A percentile compares a stretch with the other conserved stretches of the same genome.
phyloP scores from a whole-genome alignment of 1,284 basidiomycete genomes.

The Blastosporella zonata region DNA sequence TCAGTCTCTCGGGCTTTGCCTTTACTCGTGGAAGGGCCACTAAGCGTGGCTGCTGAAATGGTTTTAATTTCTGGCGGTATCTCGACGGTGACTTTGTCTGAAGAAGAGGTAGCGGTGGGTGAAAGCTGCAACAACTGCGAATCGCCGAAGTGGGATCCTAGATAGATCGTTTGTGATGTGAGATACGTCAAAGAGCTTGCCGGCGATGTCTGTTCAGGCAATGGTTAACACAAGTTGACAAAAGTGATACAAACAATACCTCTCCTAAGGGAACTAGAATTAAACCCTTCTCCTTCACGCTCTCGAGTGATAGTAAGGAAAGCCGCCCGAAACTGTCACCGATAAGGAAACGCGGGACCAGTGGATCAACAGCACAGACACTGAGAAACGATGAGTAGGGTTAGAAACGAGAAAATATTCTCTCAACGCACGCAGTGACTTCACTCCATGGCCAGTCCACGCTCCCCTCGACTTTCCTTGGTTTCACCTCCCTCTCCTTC shows the following conservation, averaged over 20 bases:
- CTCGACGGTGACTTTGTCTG: conserved; percentile 46
- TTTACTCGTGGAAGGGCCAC: conserved; percentile 24
- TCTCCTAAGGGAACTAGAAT: conserved; percentile 70
- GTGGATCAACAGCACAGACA: conserved; percentile 45
- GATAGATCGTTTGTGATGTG: conserved; percentile 70
- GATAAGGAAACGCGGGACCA: conserved; percentile 54
- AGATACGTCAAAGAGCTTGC: conserved; percentile 77
- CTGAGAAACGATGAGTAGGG: conserved; percentile 30
- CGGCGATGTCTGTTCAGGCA: conserved; percentile 60
- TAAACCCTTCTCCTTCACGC: conserved; percentile 44
- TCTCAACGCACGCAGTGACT: conserved; percentile 51
- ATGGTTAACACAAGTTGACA: background rate
- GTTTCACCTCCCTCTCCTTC: conserved; percentile 49
- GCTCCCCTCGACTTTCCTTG: conserved; percentile 47
- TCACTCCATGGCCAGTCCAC: conserved; percentile 74
- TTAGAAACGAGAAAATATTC: background rate
- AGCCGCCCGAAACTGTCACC: conserved; percentile 80
- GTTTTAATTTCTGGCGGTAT: conserved; percentile 47
- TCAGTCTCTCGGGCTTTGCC: conserved; percentile 34
- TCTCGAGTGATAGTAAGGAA: conserved; percentile 59
- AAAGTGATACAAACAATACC: conserved; percentile 38
- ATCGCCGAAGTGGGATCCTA: conserved; percentile 84
- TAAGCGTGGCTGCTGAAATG: conserved; percentile 31
- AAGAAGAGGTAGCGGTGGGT: conserved; percentile 38
- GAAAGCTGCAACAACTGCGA: conserved; percentile 72